A percentile compares a stretch with the other conserved stretches of the same genome.
Evolutionary conservation across 2,329 filamentous ascomycete genomes (phyloP).

Genomic region (Alternaria sp.): DNA sequence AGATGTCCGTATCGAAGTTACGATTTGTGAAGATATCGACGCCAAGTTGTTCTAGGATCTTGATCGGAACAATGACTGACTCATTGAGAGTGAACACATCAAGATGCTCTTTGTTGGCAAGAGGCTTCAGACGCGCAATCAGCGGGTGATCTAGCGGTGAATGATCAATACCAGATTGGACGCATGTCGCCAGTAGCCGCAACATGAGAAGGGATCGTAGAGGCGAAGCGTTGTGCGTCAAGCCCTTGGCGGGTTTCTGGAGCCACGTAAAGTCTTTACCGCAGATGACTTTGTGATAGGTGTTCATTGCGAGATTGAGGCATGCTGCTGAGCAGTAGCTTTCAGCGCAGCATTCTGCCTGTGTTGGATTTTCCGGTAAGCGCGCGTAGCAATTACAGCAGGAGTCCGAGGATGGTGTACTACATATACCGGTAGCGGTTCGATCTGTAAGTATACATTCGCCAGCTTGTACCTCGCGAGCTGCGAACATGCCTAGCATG

Average conservation of each 20-base stretch:
- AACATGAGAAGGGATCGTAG: slow-evolving; percentile 40
- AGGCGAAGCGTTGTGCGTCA: slow-evolving; percentile 24
- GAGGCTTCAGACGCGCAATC: slow-evolving; percentile 39
- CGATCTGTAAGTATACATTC: slow-evolving; percentile 26
- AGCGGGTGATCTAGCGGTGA: slow-evolving; percentile 39
- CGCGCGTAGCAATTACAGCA: slow-evolving; percentile 34
- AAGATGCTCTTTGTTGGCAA: slow-evolving; percentile 33
- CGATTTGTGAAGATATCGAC: slow-evolving; percentile 28
- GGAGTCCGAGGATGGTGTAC: slow-evolving; percentile 21
- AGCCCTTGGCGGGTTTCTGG: slow-evolving; percentile 14
- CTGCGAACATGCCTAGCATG: slow-evolving; percentile 23
- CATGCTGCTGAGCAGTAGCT: slow-evolving; percentile 38
- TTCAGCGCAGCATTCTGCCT: slow-evolving; percentile 26
- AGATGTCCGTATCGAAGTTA: slow-evolving; percentile 40
- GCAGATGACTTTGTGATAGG: slow-evolving; percentile 39
- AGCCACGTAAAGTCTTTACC: slow-evolving; percentile 41
- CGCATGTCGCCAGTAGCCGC: slow-evolving; percentile 36
- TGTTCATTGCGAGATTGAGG: slow-evolving; percentile 29
- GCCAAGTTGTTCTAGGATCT: slow-evolving; percentile 37
- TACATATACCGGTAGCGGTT: slow-evolving; percentile 23
- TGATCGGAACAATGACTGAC: slow-evolving; percentile 36
- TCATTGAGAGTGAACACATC: slow-evolving; percentile 42
- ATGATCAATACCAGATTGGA: slow-evolving; percentile 24
- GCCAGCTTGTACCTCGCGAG: slow-evolving; percentile 6
- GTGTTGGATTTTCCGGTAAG: slow-evolving; percentile 20